A percentile compares a stretch with the other conserved stretches of the same genome.
These are phyloP conservation scores for Phytophthora crassamura DNA, from an alignment of 352 stramenopile genomes.

Conservation along the genomic window DNA sequence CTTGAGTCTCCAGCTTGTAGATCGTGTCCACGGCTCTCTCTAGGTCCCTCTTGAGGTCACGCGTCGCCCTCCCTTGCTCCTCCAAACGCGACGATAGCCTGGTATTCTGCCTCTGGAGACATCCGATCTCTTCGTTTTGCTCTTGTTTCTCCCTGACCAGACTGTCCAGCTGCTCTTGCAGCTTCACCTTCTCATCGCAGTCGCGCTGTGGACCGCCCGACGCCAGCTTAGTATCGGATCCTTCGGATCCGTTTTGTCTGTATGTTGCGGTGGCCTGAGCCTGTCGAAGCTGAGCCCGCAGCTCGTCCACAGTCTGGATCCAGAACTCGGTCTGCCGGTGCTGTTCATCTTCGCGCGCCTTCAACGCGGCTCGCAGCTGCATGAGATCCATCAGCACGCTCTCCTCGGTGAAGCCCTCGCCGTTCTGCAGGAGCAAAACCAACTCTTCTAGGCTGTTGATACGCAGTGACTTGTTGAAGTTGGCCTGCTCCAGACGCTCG, in stretches of 20 bases:
- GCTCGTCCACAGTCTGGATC: background rate
- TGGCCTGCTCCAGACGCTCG: conserved; percentile 53
- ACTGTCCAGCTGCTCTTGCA: conserved; percentile 44
- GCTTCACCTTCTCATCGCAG: conserved; percentile 40
- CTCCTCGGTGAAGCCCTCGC: conserved; percentile 47
- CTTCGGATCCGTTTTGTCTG: conserved; percentile 31
- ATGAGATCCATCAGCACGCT: conserved; percentile 50
- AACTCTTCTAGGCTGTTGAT: conserved; percentile 60
- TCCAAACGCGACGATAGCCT: conserved; percentile 52
- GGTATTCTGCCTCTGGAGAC: conserved; percentile 41
- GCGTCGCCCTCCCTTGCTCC: conserved; percentile 43
- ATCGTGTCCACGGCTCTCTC: conserved; percentile 46
- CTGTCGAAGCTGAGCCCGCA: conserved; percentile 5
- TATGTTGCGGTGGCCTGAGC: background rate
- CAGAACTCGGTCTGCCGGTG: background rate
- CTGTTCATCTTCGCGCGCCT: conserved; percentile 1
- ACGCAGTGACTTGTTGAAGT: conserved; percentile 63
- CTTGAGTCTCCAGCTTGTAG: conserved; percentile 42
- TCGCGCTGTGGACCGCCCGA: conserved; percentile 16
- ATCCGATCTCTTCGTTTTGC: conserved; percentile 37
- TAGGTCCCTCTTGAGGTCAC: conserved; percentile 42
- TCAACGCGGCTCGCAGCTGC: conserved; percentile 26
- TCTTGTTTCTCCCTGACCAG: conserved; percentile 45
- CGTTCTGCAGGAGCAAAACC: conserved; percentile 48
- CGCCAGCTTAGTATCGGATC: conserved; percentile 32